phyloP scores from a whole-genome alignment of 352 stramenopile genomes.

The Paralagenidium karlingii region DNA sequence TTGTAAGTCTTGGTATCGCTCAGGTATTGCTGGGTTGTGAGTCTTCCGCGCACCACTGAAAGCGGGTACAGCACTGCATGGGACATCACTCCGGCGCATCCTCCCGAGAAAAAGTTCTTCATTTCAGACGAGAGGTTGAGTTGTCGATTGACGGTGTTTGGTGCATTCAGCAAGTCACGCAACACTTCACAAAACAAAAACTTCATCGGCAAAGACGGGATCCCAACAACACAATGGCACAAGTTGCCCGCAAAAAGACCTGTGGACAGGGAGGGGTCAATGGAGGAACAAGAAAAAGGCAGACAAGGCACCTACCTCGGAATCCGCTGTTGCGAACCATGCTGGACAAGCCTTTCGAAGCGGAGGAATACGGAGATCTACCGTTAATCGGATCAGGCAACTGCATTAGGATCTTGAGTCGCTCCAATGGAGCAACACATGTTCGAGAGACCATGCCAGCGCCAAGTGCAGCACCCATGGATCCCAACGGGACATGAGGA shows the following conservation, averaged over 20 bases:
- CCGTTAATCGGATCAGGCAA: slow-evolving; percentile 12
- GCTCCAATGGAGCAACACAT: slow-evolving; percentile 55
- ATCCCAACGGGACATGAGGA: no score
- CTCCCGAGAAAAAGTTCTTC: slow-evolving; percentile 47
- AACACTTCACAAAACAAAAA: slow-evolving; percentile 66
- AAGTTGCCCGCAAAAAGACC: slow-evolving; percentile 71
- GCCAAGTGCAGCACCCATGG: slow-evolving; percentile 35
- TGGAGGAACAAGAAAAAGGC: not conserved
- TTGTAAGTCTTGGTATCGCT: slow-evolving; percentile 15
- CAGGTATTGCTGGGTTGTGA: slow-evolving; percentile 63
- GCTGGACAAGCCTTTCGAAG: slow-evolving; percentile 37
- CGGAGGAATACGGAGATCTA: slow-evolving; percentile 23
- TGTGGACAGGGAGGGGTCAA: slow-evolving; percentile 1
- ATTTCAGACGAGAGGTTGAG: slow-evolving; percentile 20
- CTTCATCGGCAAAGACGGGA: slow-evolving; percentile 71
- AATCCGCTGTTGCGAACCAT: slow-evolving; percentile 52
- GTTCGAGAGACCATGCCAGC: slow-evolving; percentile 50
- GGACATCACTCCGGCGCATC: slow-evolving; percentile 49
- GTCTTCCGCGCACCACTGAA: slow-evolving; percentile 56
- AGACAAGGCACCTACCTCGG: slow-evolving; percentile 19
- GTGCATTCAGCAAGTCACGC: slow-evolving; percentile 24
- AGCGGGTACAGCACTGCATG: slow-evolving; percentile 66
- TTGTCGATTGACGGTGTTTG: slow-evolving; percentile 5
- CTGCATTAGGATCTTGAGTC: slow-evolving; percentile 78
- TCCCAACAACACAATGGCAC: slow-evolving; percentile 64